Base-by-base conservation (phyloP, 2,329 filamentous ascomycete genomes). In the Penicillium expansum region DNA sequence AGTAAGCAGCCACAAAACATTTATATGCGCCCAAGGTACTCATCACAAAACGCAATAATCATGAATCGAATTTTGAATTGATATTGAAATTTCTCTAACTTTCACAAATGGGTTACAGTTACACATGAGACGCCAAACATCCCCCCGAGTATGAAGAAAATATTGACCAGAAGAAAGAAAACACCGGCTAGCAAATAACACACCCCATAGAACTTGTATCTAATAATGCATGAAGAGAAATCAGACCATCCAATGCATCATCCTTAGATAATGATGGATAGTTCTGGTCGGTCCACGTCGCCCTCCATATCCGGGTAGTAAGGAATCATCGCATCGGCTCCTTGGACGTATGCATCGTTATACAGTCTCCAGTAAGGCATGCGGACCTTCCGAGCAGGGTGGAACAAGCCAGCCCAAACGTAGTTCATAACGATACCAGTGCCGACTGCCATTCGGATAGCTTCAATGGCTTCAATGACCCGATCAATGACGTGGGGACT, bases 401-500 rank as follows among this genome's bases (percentile, higher is more conserved):
- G 95, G 82, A 99, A 99, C 18, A 99, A 81, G 18, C 94, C 94
- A 0, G 94, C 93, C 92, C 92, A 97, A 58, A 97, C 88, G 74
- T 99, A 99, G 78, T 99, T 99, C 83, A 99, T 89, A 35, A 97
- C 91, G 22, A 95, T 80, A 3, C 94, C 94, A 0, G 92, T 91
- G 0, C 94, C 94, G 43, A 97, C 89, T 0, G 93, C 92, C 81
- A 97, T 91, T 47, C 94, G 86, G 61, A 99, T 90, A 38, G 92
- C 94, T 74, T 97, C 94, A 64, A 99, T 95, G 49, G 95, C 94
- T 75, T 99, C 95, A 62, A 99, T 89, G 65, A 99, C 95, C 43
- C 94, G 87, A 76, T 99, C 94, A 67, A 99, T 99, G 68, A 99
- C 94, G 82, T 99, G 94, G 0, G 94, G 94, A 67, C 89, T 94